Evolutionary conservation across 2,329 filamentous ascomycete genomes (phyloP).

Genomic region (Trichoderma asperellum): DNA sequence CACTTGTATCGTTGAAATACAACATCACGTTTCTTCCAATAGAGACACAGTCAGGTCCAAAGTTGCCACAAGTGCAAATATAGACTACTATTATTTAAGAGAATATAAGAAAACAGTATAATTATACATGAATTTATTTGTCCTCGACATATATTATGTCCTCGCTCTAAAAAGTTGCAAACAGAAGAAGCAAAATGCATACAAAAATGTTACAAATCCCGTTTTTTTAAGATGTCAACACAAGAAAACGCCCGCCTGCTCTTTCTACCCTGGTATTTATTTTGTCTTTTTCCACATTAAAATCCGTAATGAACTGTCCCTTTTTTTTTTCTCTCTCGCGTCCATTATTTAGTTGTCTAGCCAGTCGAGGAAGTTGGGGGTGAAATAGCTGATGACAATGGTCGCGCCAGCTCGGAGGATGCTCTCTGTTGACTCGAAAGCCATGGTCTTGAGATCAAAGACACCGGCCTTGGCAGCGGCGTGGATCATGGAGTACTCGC

Average conservation of each 20-base stretch:
- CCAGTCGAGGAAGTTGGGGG: slow-evolving; percentile 76
- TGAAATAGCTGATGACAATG: slow-evolving; percentile 94
- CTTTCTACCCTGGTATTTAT: slow-evolving; percentile 6
- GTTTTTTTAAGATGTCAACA: not conserved
- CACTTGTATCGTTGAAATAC: not conserved
- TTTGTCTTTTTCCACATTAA: slow-evolving; percentile 3
- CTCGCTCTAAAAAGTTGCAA: slow-evolving; percentile 1
- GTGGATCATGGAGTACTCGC: slow-evolving; percentile 98
- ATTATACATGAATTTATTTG: not conserved
- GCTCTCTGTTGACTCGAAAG: slow-evolving; percentile 90
- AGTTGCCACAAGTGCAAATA: not conserved
- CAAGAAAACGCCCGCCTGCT: slow-evolving; percentile 23
- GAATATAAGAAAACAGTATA: not conserved
- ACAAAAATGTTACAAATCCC: not conserved
- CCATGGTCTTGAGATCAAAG: slow-evolving; percentile 93
- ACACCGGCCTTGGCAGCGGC: slow-evolving; percentile 94
- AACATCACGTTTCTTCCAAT: not conserved
- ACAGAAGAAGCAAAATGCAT: not conserved
- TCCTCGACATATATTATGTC: not conserved
- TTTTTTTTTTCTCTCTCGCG: not conserved
- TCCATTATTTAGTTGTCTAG: slow-evolving; percentile 52
- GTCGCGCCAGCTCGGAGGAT: slow-evolving; percentile 91
- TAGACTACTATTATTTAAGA: not conserved
- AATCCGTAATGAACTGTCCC: not conserved
- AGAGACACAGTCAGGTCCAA: not conserved